Conservation (phyloP, 495 filamentous ascomycete species). For the Xylaria longipes region DNA sequence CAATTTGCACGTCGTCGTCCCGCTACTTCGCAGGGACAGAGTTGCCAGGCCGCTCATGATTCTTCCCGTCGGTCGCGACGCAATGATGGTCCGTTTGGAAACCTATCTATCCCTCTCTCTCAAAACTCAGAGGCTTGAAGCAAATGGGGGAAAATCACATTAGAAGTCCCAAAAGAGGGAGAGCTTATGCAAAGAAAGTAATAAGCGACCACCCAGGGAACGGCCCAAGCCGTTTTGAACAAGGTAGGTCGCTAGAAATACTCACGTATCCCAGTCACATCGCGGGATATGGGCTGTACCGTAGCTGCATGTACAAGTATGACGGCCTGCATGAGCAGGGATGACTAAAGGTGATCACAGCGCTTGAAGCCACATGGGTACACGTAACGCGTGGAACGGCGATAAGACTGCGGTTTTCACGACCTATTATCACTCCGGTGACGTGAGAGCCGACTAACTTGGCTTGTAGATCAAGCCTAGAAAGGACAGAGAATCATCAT, state of each 20-base stretch:
- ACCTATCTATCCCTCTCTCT: background rate
- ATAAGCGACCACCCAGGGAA: background rate
- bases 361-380: slow-evolving; percentile 6
- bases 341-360: slow-evolving; percentile 2
- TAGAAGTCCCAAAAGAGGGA: background rate
- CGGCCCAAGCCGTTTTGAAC: background rate
- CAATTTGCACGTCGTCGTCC: slow-evolving; percentile 11
- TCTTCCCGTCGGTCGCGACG: slow-evolving; percentile 3
- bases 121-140: background rate
- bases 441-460: background rate
- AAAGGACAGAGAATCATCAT: background rate
- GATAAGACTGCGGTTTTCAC: background rate
- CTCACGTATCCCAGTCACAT: background rate
- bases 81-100: background rate
- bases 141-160: background rate
- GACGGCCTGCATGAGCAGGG: slow-evolving; percentile 16
- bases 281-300: background rate
- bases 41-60: slow-evolving; percentile 7
- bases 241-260: background rate
- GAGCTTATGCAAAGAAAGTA: background rate
- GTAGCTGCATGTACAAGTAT: background rate
- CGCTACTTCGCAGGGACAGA: background rate
- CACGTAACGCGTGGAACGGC: slow-evolving; percentile 5
- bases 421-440: background rate
- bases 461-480: background rate